Evolutionary conservation across 345 rosid species (phyloP).

Genomic region (Bruguiera sexangula): DNA sequence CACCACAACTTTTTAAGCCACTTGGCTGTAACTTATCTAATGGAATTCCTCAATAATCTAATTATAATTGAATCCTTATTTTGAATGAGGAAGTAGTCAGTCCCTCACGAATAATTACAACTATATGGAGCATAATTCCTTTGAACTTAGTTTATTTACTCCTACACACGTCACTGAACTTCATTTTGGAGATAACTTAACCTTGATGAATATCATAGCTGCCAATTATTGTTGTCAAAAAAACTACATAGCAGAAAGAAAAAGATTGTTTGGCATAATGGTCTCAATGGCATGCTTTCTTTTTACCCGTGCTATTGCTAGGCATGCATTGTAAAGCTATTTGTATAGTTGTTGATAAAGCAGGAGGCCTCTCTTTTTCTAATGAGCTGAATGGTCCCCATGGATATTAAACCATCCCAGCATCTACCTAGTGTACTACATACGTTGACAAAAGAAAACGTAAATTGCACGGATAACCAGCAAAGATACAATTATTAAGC

Average conservation of each 20-base stretch:
- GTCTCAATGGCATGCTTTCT: background rate
- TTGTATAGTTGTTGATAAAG: constrained; percentile 27
- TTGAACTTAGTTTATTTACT: too few species aligned
- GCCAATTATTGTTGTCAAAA: too few species aligned
- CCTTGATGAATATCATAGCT: too few species aligned
- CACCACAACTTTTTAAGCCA: constrained; percentile 38
- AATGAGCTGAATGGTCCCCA: constrained; percentile 27
- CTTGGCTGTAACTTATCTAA: constrained; percentile 9
- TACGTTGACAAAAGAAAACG: background rate
- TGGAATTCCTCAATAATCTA: background rate
- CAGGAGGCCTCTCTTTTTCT: constrained; percentile 23
- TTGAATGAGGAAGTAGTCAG: background rate
- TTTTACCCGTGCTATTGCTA: constrained; percentile 5
- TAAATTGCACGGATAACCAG: constrained; percentile 7
- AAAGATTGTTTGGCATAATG: background rate
- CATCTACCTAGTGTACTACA: constrained; percentile 2
- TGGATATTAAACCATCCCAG: constrained; percentile 4
- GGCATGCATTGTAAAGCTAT: constrained; percentile 32
- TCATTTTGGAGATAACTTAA: background rate
- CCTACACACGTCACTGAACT: too few species aligned
- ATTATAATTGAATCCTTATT: background rate
- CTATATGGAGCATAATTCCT: too few species aligned
- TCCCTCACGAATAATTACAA: background rate
- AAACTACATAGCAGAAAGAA: too few species aligned
- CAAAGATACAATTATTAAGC: background rate